phyloP scores from a whole-genome alignment of 345 rosid species.

The Linum usitatissimum region DNA sequence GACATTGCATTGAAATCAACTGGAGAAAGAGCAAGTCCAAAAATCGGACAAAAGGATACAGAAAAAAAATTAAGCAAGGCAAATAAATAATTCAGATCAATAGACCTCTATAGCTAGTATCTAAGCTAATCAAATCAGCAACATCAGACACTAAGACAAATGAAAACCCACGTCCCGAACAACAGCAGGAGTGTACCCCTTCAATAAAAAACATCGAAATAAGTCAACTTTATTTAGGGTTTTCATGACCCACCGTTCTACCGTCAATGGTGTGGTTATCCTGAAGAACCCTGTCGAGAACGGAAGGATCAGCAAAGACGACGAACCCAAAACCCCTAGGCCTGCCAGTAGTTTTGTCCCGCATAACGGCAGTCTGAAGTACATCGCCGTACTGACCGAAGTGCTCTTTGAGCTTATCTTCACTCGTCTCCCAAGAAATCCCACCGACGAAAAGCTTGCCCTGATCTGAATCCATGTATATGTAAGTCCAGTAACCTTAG shows the following conservation, averaged over 20 bases:
- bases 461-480: slow-evolving; percentile 67
- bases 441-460: slow-evolving; percentile 91
- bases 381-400: slow-evolving; percentile 65
- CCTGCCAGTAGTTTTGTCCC: slow-evolving; percentile 59
- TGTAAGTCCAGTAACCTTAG: background rate
- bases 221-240: background rate
- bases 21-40: too few species aligned
- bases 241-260: slow-evolving; percentile 43
- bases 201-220: background rate
- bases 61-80: background rate
- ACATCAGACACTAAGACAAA: background rate
- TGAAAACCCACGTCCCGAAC: background rate
- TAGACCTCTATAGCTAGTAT: background rate
- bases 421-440: slow-evolving; percentile 85
- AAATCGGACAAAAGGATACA: background rate
- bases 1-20: too few species aligned
- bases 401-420: slow-evolving; percentile 61
- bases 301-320: slow-evolving; percentile 58
- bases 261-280: slow-evolving; percentile 72
- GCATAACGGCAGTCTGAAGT: slow-evolving; percentile 55
- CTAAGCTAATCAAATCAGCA: background rate
- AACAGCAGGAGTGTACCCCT: background rate
- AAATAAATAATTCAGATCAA: background rate
- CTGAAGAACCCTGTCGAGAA: slow-evolving; percentile 59
- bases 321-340: slow-evolving; percentile 88